phyloP scores from a whole-genome alignment of 2,329 filamentous ascomycete species.

The Aspergillus puulaauensis region DNA sequence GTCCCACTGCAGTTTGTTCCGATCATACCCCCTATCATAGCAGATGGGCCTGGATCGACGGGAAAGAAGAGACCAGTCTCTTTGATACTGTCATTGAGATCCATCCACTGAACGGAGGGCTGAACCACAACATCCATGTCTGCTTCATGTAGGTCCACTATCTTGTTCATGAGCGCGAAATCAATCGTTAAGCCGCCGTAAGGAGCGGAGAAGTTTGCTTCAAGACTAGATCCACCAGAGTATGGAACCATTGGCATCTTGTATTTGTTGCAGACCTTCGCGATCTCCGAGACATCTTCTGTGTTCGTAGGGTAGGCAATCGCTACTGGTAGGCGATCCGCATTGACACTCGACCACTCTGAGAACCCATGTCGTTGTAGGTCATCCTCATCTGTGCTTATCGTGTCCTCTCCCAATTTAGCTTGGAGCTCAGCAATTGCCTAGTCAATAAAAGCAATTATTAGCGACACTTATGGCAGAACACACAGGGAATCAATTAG shows the following conservation, averaged over 20 bases:
- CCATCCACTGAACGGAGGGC: conserved; percentile 89
- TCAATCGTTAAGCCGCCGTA: conserved; percentile 87
- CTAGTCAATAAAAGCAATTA: conserved; percentile 31
- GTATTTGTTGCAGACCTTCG: conserved; percentile 73
- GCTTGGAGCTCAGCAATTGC: conserved; percentile 57
- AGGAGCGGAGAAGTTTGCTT: conserved; percentile 86
- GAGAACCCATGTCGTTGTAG: conserved; percentile 66
- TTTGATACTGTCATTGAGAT: conserved; percentile 73
- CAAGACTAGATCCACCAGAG: conserved; percentile 80
- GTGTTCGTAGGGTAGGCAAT: conserved; percentile 65
- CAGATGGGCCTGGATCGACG: conserved; percentile 75
- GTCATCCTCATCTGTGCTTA: conserved; percentile 65
- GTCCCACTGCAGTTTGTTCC: conserved; percentile 67
- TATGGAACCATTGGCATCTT: conserved; percentile 83
- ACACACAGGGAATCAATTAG: not conserved
- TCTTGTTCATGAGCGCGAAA: conserved; percentile 82
- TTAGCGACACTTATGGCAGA: not conserved
- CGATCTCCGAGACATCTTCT: conserved; percentile 63
- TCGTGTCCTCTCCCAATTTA: conserved; percentile 56
- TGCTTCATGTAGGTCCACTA: conserved; percentile 74
- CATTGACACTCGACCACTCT: conserved; percentile 70
- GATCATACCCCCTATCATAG: conserved; percentile 60
- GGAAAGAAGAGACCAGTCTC: conserved; percentile 83
- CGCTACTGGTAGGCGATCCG: conserved; percentile 61
- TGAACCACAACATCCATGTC: conserved; percentile 95